These are phyloP conservation scores for Metschnikowia borealis DNA, from an alignment of 805 yeast genomes.

Conservation along the genomic window DNA sequence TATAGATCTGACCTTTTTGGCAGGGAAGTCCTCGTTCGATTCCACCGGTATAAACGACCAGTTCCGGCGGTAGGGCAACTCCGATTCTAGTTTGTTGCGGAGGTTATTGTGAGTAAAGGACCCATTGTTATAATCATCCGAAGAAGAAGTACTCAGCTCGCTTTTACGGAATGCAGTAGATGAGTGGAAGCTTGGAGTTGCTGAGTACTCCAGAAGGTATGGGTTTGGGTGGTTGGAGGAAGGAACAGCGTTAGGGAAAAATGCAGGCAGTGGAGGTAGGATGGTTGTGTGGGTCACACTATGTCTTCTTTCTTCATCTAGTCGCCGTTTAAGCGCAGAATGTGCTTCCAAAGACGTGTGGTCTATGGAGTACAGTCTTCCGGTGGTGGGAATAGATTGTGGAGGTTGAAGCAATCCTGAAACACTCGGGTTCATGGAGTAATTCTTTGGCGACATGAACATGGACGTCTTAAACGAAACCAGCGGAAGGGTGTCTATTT, in stretches of 20 bases:
- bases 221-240: not conserved
- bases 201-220: not conserved
- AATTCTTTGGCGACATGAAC: slow-evolving; percentile 18
- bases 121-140: not conserved
- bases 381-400: not conserved
- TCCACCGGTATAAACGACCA: not conserved
- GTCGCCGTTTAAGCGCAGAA: slow-evolving; percentile 1
- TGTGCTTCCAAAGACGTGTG: slow-evolving; percentile 1
- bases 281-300: slow-evolving; percentile 1
- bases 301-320: slow-evolving; percentile 8
- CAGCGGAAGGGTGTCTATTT: slow-evolving; percentile 24
- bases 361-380: slow-evolving; percentile 7
- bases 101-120: not conserved
- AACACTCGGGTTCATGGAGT: not conserved
- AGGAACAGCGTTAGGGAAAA: not conserved
- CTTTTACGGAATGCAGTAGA: not conserved
- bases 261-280: slow-evolving; percentile 5
- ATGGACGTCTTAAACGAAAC: slow-evolving; percentile 42
- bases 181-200: not conserved
- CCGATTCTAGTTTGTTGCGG: not conserved
- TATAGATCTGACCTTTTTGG: not conserved
- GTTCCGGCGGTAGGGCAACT: not conserved
- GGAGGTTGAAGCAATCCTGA: not conserved
- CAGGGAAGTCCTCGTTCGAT: not conserved
- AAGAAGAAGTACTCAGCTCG: not conserved